Evolutionary conservation across 805 yeast species (phyloP), one percentile per base, ranked within the genome.

Genomic region (Torulaspora gathmanii): DNA sequence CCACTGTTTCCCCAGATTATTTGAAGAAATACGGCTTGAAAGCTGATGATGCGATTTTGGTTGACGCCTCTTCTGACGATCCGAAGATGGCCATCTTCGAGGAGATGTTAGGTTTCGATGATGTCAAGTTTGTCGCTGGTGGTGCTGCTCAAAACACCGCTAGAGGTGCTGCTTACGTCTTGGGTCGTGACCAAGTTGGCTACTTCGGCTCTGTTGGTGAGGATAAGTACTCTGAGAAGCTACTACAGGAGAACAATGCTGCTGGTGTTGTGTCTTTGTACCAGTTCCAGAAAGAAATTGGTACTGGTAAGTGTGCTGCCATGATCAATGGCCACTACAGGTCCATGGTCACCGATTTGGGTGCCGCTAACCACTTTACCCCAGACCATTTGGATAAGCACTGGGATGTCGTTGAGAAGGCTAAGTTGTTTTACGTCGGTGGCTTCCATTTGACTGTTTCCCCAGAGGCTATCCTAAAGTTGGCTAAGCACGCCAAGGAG

Each of bases 111-210:
- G 67, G 73, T 29, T 71, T 71, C 64, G 72, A 75, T 29, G 78
- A 75, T 48, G 80, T 87, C 51, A 78, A 80, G 59, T 70, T 81
- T 50, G 79, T 91, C 56, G 99, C 99, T 51, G 99, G 99, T 58
- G 99, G 99, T 67, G 99, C 99, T 60, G 99, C 97, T 50, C 99
- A 93, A 74, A 93, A 93, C 75, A 80, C 98, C 53, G 97, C 98
- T 47, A 82, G 99, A 72, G 99, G 96, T 64, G 98, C 98, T 40
- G 97, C 91, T 65, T 91, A 87, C 71, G 69, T 88, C 45, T 77
- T 93, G 41, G 96, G 97, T 49, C 68, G 72, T 37, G 69, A 80
- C 57, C 80, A 91, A 26, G 98, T 93, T 46, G 84, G 83, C 43
- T 93, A 93, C 75, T 87, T 91, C 64, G 99, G 99, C 44, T 83